These are phyloP conservation scores for Calophaca sinica DNA, from an alignment of 306 rosid genomes.

Conservation along the genomic window DNA sequence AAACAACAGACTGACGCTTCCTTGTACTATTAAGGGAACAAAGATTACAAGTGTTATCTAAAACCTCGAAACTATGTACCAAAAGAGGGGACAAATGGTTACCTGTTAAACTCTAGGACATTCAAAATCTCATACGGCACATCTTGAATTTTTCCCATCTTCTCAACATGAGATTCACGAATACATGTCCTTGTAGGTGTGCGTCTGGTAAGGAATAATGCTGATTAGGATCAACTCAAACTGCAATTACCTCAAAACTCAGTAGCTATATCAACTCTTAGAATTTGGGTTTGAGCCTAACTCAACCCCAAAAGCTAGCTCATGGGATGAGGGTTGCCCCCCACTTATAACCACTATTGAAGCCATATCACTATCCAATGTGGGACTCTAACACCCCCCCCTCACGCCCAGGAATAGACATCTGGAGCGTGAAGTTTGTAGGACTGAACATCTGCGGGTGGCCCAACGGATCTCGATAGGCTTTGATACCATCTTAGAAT, in stretches of 20 bases:
- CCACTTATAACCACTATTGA: too few relatives aligned
- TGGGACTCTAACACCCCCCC: too few relatives aligned
- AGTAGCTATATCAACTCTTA: constrained; percentile 32
- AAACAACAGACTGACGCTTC: constrained; percentile 97
- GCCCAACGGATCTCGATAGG: too few relatives aligned
- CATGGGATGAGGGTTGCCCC: too few relatives aligned
- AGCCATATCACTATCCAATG: too few relatives aligned
- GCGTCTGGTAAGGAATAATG: constrained; percentile 65
- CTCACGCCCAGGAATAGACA: too few relatives aligned
- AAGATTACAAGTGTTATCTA: constrained; percentile 35
- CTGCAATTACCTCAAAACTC: constrained; percentile 36
- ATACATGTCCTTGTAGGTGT: constrained; percentile 86
- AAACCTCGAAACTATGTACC: constrained; percentile 5
- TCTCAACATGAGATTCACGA: constrained; percentile 89
- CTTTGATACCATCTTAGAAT: too few relatives aligned
- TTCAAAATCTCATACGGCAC: constrained; percentile 83
- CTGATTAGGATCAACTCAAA: constrained; percentile 40
- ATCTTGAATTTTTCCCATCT: constrained; percentile 75
- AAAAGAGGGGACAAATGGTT: constrained; percentile 11
- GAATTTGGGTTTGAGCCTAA: too few relatives aligned
- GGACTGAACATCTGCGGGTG: too few relatives aligned
- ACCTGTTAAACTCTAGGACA: constrained; percentile 98
- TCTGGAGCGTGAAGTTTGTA: too few relatives aligned
- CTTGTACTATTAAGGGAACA: constrained; percentile 71
- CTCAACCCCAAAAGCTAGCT: too few relatives aligned